Percentiles rank a stretch among this genome's conserved stretches.
phyloP scores from a whole-genome alignment of 108 stramenopile genomes.

The Nitzschia sp. region DNA sequence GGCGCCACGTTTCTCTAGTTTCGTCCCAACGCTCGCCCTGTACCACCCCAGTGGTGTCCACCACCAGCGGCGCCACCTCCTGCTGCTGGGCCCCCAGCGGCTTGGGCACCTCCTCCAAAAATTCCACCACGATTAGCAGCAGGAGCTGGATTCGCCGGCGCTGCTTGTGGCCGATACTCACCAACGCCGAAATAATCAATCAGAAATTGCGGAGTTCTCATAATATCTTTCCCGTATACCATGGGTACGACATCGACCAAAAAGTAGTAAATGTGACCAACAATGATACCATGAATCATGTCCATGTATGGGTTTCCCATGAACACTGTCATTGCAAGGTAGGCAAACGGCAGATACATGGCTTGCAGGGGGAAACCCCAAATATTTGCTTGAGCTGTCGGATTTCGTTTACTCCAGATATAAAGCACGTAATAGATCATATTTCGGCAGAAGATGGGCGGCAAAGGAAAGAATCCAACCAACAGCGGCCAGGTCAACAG shows the following conservation, averaged over 20 bases:
- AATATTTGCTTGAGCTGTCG: conserved; percentile 74
- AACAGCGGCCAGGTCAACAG: conserved; percentile 67
- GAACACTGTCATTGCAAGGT: conserved; percentile 69
- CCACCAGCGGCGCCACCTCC: conserved; percentile 12
- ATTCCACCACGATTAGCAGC: conserved; percentile 24
- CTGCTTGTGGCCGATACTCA: conserved; percentile 63
- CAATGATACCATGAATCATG: conserved; percentile 69
- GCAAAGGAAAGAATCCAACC: conserved; percentile 27
- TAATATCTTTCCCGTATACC: conserved; percentile 78
- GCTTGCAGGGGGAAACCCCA: conserved; percentile 87
- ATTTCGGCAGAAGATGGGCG: conserved; percentile 67
- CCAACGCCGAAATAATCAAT: conserved; percentile 83
- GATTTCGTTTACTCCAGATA: conserved; percentile 83
- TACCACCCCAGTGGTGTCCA: conserved; percentile 27
- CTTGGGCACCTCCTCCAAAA: conserved; percentile 40
- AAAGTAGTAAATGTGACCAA: conserved; percentile 90
- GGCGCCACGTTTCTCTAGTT: conserved; percentile 3
- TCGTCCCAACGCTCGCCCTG: conserved; percentile 25
- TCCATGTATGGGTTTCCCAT: conserved; percentile 68
- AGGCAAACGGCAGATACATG: conserved; percentile 85
- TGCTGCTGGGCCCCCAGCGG: background rate
- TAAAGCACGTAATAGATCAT: conserved; percentile 84
- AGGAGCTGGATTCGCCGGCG: conserved; percentile 8
- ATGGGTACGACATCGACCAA: conserved; percentile 83
- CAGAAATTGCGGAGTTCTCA: conserved; percentile 84